These are phyloP conservation scores for Aspergillus terreus DNA, from an alignment of 2,329 filamentous ascomycete species.

Conservation along the genomic window DNA sequence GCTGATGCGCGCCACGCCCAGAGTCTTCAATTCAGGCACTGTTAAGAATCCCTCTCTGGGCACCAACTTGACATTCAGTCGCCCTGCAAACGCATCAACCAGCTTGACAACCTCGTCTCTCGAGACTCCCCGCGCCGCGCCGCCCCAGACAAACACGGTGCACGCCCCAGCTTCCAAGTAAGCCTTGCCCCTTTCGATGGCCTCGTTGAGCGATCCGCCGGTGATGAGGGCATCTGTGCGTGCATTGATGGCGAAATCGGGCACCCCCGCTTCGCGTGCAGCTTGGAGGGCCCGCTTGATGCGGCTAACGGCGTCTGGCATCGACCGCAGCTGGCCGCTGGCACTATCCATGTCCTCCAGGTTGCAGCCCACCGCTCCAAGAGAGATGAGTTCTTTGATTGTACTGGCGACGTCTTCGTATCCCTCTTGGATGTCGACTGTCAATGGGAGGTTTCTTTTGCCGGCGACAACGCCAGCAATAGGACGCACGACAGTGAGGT, in stretches of 20 bases:
- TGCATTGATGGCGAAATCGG: conserved; percentile 57
- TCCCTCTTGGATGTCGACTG: conserved; percentile 59
- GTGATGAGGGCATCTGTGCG: conserved; percentile 49
- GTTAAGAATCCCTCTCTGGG: conserved; percentile 38
- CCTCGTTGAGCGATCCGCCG: conserved; percentile 44
- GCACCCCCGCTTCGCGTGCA: conserved; percentile 46
- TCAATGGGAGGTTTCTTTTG: conserved; percentile 31
- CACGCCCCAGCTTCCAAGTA: conserved; percentile 57
- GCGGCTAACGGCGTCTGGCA: conserved; percentile 48
- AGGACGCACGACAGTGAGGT: conserved; percentile 46
- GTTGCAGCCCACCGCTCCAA: conserved; percentile 57
- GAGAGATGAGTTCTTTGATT: conserved; percentile 44
- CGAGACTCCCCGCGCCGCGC: conserved; percentile 40
- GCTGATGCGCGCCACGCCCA: conserved; percentile 56
- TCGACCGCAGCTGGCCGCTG: conserved; percentile 32
- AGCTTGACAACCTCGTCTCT: conserved; percentile 47
- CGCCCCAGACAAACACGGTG: conserved; percentile 61
- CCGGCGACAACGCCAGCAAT: conserved; percentile 47
- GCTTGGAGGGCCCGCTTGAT: conserved; percentile 35
- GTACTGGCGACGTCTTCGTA: conserved; percentile 46
- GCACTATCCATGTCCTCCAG: conserved; percentile 52
- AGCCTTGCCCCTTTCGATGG: conserved; percentile 52
- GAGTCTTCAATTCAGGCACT: conserved; percentile 41
- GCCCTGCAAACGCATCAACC: conserved; percentile 48
- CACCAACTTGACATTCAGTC: conserved; percentile 48